Percentiles rank a stretch among this genome's conserved stretches.
phyloP scores from a whole-genome alignment of 192 early-diverging fungal genomes.

The Coemansia sp. region DNA sequence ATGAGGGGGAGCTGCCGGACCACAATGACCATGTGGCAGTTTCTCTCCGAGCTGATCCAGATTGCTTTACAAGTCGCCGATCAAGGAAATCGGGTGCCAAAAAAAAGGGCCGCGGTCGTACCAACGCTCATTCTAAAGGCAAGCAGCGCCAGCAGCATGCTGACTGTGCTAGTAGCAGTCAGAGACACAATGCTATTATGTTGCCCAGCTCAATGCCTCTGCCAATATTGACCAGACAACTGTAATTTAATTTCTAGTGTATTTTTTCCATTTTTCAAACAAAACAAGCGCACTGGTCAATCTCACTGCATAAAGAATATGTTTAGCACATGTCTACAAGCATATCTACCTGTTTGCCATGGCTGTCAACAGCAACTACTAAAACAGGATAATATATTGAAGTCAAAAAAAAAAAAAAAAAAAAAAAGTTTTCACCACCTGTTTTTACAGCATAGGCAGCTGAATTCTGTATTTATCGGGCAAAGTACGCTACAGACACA shows the following conservation, averaged over 20 bases:
- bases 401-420: too few relatives aligned
- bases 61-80: conserved; percentile 1
- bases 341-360: too few relatives aligned
- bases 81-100: conserved; percentile 26
- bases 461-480: too few relatives aligned
- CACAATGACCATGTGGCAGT: neutral
- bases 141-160: conserved; percentile 11
- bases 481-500: too few relatives aligned
- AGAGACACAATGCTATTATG: neutral
- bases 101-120: conserved; percentile 18
- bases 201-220: conserved; percentile 28
- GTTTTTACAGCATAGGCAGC: too few relatives aligned
- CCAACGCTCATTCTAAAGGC: conserved; percentile 6
- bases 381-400: too few relatives aligned
- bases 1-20: neutral
- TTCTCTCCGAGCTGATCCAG: neutral
- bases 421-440: too few relatives aligned
- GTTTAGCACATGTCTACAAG: too few relatives aligned
- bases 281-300: conserved; percentile 6
- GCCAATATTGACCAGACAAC: conserved; percentile 28
- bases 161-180: neutral
- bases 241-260: conserved; percentile 44
- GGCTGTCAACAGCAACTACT: too few relatives aligned
- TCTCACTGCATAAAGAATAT: neutral
- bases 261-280: conserved; percentile 7